Evolutionary conservation across 192 early-diverging fungal genomes (phyloP).

Genomic region (Coemansia biformis): DNA sequence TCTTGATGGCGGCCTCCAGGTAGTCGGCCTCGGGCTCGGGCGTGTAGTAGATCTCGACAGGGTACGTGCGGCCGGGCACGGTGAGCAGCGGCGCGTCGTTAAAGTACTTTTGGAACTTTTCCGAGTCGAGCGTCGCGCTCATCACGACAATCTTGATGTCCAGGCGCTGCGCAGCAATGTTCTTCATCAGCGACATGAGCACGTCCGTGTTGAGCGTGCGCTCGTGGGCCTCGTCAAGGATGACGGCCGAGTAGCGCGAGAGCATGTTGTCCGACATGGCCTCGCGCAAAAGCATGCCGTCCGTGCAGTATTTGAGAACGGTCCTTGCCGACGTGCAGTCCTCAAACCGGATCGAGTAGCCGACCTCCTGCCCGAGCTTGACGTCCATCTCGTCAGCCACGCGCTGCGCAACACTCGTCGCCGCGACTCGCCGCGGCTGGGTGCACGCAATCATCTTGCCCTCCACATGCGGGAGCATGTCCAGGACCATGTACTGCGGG

Average conservation of each 20-base stretch:
- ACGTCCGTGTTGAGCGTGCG: constrained; percentile 95
- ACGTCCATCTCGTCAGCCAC: constrained; percentile 97
- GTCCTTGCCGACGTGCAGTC: constrained; percentile 83
- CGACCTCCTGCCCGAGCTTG: constrained; percentile 88
- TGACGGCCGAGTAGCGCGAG: constrained; percentile 85
- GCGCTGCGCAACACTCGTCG: constrained; percentile 99
- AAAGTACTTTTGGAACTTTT: constrained; percentile 99
- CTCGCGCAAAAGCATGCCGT: constrained; percentile 98
- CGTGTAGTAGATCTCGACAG: constrained; percentile 97
- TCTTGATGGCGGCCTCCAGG: constrained; percentile 91
- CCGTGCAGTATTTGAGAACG: constrained; percentile 94
- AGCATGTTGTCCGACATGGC: constrained; percentile 92
- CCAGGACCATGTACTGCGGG: constrained; percentile 90
- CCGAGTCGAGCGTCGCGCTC: constrained; percentile 97
- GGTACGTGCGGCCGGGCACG: constrained; percentile 96
- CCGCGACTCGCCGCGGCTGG: constrained; percentile 97
- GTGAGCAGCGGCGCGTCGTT: constrained; percentile 85
- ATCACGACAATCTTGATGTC: constrained; percentile 95
- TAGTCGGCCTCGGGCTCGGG: constrained; percentile 97
- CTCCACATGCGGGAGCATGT: constrained; percentile 84
- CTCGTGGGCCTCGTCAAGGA: constrained; percentile 99
- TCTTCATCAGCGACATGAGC: constrained; percentile 96
- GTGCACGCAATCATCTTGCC: constrained; percentile 96
- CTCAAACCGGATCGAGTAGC: constrained; percentile 98
- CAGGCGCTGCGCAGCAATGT: constrained; percentile 66